Conservation (phyloP, 2,329 filamentous ascomycete genomes). For the Ceratocystiopsis minuta region DNA sequence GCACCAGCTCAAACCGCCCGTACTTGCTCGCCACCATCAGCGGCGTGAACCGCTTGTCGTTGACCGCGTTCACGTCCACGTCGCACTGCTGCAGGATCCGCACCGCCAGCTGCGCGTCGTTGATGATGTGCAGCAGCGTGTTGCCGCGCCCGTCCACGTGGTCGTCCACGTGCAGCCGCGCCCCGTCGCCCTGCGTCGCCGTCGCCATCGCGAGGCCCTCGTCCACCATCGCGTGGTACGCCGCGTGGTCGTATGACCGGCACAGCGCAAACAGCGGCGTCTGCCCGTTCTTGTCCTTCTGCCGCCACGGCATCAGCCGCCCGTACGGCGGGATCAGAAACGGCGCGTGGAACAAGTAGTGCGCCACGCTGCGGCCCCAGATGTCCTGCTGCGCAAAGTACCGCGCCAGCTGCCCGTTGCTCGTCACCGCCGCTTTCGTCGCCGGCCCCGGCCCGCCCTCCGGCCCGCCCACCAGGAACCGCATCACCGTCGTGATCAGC, state of each 20-base stretch:
- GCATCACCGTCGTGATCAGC: constrained; percentile 57
- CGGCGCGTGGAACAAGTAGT: constrained; percentile 89
- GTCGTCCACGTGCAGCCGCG: constrained; percentile 75
- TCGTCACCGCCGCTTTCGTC: background rate
- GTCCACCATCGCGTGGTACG: constrained; percentile 78
- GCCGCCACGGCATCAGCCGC: constrained; percentile 64
- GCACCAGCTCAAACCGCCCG: constrained; percentile 81
- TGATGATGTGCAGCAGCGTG: constrained; percentile 87
- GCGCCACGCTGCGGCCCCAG: constrained; percentile 76
- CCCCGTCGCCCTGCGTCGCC: constrained; percentile 54
- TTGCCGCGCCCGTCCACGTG: constrained; percentile 89
- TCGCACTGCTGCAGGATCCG: constrained; percentile 71
- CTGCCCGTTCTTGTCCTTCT: constrained; percentile 90
- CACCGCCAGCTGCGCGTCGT: constrained; percentile 59
- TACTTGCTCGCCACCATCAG: constrained; percentile 99
- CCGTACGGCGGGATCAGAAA: constrained; percentile 62
- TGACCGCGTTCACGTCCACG: constrained; percentile 87
- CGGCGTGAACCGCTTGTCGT: constrained; percentile 87
- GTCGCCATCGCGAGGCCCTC: constrained; percentile 60
- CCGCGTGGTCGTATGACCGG: constrained; percentile 80
- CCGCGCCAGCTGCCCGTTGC: constrained; percentile 26
- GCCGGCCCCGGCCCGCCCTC: constrained; percentile 25
- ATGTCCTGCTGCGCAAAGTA: constrained; percentile 67
- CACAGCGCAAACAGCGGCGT: constrained; percentile 94
- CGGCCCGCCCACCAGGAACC: constrained; percentile 40